Percentiles rank a stretch among this genome's conserved stretches.
Conservation (phyloP, 2,329 filamentous ascomycete genomes). For the Polytolypa hystricis region DNA sequence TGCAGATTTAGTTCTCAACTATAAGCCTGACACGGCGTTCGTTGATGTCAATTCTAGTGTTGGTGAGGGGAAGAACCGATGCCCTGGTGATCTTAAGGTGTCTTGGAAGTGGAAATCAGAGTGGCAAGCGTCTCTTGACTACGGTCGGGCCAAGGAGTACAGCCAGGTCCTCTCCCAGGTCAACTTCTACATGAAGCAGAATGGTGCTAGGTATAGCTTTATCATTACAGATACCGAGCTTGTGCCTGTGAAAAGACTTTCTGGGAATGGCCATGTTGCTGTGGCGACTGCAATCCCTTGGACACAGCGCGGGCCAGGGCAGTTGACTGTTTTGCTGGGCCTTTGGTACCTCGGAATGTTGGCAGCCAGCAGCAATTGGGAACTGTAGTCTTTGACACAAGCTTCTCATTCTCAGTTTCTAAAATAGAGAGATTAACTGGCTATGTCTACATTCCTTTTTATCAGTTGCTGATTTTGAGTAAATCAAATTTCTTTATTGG, state of each 20-base stretch:
- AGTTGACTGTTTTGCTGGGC: constrained; percentile 3
- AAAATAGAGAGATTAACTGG: no score
- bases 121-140: constrained; percentile 1
- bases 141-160: constrained; percentile 6
- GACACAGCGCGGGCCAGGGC: not conserved
- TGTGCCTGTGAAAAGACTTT: not conserved
- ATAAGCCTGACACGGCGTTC: constrained; percentile 11
- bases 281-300: constrained; percentile 1
- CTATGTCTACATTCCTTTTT: no score
- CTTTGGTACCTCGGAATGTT: constrained; percentile 6
- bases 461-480: no score
- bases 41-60: constrained; percentile 3
- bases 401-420: no score
- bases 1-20: constrained; percentile 9
- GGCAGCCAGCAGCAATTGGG: no score
- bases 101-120: constrained; percentile 12
- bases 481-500: no score
- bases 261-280: not conserved
- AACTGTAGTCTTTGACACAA: no score
- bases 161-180: constrained; percentile 11
- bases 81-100: constrained; percentile 10
- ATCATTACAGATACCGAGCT: constrained; percentile 12
- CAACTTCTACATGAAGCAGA: constrained; percentile 12
- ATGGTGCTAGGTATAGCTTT: constrained; percentile 9
- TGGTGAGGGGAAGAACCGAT: constrained; percentile 8